These are phyloP conservation scores for Fallopia convolvulus DNA, from an alignment of 148 eudicot species.

Conservation along the genomic window DNA sequence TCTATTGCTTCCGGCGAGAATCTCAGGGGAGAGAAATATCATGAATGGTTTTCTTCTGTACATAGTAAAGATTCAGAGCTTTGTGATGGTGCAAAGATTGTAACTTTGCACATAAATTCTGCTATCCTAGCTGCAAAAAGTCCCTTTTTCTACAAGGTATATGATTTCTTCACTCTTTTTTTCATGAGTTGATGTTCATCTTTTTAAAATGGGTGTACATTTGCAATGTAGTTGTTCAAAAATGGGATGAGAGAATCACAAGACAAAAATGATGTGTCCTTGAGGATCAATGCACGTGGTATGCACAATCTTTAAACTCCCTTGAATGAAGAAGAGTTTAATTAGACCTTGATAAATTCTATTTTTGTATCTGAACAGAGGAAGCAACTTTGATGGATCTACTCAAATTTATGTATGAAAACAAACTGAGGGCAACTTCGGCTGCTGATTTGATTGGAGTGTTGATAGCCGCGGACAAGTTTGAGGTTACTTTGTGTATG, in stretches of 20 bases:
- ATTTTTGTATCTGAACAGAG: conserved; percentile 35
- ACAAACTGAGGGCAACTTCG: conserved; percentile 37
- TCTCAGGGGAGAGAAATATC: neutral
- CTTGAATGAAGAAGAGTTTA: neutral
- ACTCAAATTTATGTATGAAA: conserved; percentile 67
- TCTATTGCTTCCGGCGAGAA: no score
- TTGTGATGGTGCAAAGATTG: conserved; percentile 36
- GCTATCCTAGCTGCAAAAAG: conserved; percentile 93
- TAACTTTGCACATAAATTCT: conserved; percentile 78
- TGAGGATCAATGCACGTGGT: conserved; percentile 8
- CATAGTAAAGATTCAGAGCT: neutral
- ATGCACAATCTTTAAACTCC: no score
- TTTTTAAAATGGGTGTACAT: no score
- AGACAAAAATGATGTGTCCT: conserved; percentile 66
- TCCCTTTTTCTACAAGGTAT: conserved; percentile 86
- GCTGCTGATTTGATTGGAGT: conserved; percentile 29
- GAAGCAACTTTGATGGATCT: conserved; percentile 70
- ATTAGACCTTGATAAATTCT: conserved; percentile 2
- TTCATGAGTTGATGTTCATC: neutral
- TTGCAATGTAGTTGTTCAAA: conserved; percentile 60
- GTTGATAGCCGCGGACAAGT: no score
- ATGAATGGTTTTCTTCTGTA: neutral
- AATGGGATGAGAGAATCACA: conserved; percentile 96
- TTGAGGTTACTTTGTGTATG: no score
- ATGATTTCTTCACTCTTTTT: neutral